Base-by-base conservation (phyloP, 2,329 filamentous ascomycete species). In the Trichophaea hybrida region DNA sequence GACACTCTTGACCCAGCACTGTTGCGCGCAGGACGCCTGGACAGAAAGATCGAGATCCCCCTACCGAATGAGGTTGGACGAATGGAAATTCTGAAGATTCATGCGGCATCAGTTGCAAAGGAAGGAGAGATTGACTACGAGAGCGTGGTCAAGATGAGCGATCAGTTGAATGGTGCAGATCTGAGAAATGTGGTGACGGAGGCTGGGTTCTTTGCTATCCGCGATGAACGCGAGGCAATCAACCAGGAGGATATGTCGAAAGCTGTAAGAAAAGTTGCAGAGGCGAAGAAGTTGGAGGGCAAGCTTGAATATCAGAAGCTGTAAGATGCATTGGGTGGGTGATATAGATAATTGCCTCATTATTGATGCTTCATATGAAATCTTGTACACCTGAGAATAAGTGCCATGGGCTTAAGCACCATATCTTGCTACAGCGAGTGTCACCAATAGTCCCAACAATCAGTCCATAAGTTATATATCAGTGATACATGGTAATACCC, bases 181-280 rank as follows among this genome's bases (percentile, higher is more conserved):
- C 75, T 98, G 77, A 80, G 93, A 70, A 98, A 98, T 71, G 90
- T 98, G 56, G 90, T 98, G 56, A 98, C 93, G 12, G 93, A 98
- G 79, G 93, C 93, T 67, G 93, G 93, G 65, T 76, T 98, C 43
- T 97, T 96, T 73, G 90, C 93, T 48, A 98, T 98, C 80, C 97
- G 97, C 75, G 93, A 95, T 71, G 95, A 97, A 73, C 80, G 94
- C 63, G 93, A 98, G 69, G 83, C 89, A 10, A 87, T 98, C 74
- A 97, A 87, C 75, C 93, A 98, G 73, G 93, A 98, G 70, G 93
- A 98, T 71, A 96, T 97, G 82, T 98, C 96, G 78, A 96, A 96
- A 76, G 93, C 93, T 3, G 93, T 98, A 58, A 84, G 93, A 67
- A 98, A 98, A 81, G 86, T 98, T 67, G 89, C 87, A 13, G 93